These are phyloP conservation scores for Poa annua DNA, from an alignment of 176 grass and related monocot species.

Conservation along the genomic window DNA sequence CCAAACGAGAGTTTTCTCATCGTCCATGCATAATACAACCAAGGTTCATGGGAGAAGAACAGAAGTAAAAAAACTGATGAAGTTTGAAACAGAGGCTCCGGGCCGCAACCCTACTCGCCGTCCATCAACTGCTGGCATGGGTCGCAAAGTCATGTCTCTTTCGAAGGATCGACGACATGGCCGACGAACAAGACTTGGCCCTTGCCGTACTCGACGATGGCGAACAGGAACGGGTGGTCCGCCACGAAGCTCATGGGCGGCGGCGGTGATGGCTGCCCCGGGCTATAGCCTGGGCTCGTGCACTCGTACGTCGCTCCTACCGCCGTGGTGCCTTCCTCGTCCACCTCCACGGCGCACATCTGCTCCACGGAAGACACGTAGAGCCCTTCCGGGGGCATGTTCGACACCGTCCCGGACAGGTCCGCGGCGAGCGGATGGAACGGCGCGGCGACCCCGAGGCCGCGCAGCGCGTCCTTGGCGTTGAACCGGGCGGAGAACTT, in stretches of 20 bases:
- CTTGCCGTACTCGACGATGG: conserved; percentile 40
- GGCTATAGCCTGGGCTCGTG: not conserved
- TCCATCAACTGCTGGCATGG: not conserved
- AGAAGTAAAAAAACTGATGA: not conserved
- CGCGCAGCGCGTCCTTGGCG: not conserved
- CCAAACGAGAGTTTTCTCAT: not conserved
- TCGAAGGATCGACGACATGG: conserved; percentile 30
- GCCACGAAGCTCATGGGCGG: conserved; percentile 38
- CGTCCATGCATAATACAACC: not conserved
- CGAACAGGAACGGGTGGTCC: conserved; percentile 43
- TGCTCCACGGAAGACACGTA: conserved; percentile 28
- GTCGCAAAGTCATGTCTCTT: not conserved
- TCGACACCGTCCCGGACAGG: conserved; percentile 36
- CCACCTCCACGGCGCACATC: conserved; percentile 39
- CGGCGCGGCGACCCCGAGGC: conserved; percentile 14
- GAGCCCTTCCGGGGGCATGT: conserved; percentile 22
- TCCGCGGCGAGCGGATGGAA: conserved; percentile 1
- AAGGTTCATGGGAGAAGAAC: not conserved
- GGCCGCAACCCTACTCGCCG: too few species aligned
- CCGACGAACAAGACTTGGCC: conserved; percentile 37
- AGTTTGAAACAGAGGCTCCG: not conserved
- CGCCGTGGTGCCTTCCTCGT: conserved; percentile 39
- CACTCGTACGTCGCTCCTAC: not conserved
- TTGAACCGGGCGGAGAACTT: conserved; percentile 22
- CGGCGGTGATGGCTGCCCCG: not conserved